Evolutionary conservation across 192 early-diverging fungal species (phyloP).

Genomic region (Backusella westeae): DNA sequence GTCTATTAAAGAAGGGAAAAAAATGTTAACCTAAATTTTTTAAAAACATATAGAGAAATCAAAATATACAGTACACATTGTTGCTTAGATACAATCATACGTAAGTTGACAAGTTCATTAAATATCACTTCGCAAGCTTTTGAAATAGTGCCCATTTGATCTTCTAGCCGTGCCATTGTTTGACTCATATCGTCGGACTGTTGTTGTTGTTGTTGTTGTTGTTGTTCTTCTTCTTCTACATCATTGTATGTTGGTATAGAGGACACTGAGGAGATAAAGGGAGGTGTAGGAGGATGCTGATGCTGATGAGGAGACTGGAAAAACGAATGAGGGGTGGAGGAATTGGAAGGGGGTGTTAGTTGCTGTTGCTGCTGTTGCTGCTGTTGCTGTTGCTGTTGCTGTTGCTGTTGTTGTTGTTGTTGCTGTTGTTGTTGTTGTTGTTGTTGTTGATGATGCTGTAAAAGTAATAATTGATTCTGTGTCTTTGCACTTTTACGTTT

Average conservation of each 20-base stretch:
- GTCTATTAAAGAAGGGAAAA: constrained; percentile 3
- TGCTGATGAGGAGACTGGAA: background rate
- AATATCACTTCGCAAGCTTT: constrained; percentile 6
- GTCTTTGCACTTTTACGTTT: constrained; percentile 37
- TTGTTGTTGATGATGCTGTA: background rate
- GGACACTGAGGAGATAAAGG: background rate
- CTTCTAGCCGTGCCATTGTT: constrained; percentile 15
- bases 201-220: background rate
- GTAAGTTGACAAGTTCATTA: constrained; percentile 10
- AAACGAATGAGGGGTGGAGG: background rate
- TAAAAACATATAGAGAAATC: background rate
- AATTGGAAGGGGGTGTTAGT: background rate
- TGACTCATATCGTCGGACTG: background rate
- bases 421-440: background rate
- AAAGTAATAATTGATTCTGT: background rate
- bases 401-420: background rate
- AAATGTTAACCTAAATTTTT: background rate
- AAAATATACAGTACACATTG: constrained; percentile 14
- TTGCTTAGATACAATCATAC: constrained; percentile 15
- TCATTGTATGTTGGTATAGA: background rate
- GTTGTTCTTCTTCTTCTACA: background rate
- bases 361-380: background rate
- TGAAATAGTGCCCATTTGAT: constrained; percentile 12
- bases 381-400: background rate
- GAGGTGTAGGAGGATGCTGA: background rate